Conservation (phyloP, 2,329 filamentous ascomycete species). For the Penicillium sp. region DNA sequence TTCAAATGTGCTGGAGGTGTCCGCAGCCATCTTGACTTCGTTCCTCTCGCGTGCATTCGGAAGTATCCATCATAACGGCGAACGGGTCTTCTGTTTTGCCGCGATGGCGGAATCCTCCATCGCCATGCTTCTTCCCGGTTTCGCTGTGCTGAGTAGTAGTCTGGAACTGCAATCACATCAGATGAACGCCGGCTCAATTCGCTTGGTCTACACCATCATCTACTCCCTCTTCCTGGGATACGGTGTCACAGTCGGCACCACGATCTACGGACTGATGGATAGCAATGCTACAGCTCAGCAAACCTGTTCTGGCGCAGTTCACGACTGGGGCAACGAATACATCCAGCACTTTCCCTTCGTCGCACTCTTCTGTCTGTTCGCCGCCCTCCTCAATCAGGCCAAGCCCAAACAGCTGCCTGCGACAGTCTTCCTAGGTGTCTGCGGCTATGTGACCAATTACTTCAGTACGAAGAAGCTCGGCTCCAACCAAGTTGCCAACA, state of each 20-base stretch:
- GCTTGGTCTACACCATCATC: constrained; percentile 56
- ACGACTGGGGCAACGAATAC: constrained; percentile 48
- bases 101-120: constrained; percentile 51
- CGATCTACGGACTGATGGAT: constrained; percentile 62
- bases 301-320: constrained; percentile 36
- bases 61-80: constrained; percentile 52
- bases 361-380: constrained; percentile 68
- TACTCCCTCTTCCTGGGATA: constrained; percentile 71
- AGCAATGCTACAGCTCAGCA: constrained; percentile 50
- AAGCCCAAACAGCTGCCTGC: constrained; percentile 74
- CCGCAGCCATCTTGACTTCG: constrained; percentile 62
- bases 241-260: constrained; percentile 65
- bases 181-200: constrained; percentile 62
- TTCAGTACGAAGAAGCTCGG: constrained; percentile 60
- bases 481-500: constrained; percentile 73
- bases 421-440: constrained; percentile 70
- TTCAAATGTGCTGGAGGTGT: constrained; percentile 39
- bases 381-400: constrained; percentile 77
- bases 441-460: constrained; percentile 57
- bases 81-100: constrained; percentile 64
- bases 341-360: constrained; percentile 68
- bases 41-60: constrained; percentile 67
- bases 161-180: constrained; percentile 68
- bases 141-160: constrained; percentile 57
- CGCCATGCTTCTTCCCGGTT: constrained; percentile 68